These are phyloP conservation scores for Kwoniella europaea DNA, from an alignment of 768 basidiomycete species.

Conservation along the genomic window DNA sequence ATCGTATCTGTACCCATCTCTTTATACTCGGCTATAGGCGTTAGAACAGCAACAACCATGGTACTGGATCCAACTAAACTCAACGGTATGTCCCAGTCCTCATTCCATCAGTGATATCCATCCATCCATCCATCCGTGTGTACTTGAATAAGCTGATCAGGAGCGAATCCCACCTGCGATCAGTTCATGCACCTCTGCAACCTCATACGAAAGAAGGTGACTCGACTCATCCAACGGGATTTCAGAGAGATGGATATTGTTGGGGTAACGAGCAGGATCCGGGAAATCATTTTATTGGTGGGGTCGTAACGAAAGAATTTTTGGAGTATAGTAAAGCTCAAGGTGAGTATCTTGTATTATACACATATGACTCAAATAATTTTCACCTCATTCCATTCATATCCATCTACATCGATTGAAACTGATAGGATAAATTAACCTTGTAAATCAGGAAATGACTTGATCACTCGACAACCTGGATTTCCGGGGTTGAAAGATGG, in stretches of 20 bases:
- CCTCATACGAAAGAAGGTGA: constrained; percentile 42
- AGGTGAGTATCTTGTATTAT: constrained; percentile 32
- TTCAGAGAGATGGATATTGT: constrained; percentile 48
- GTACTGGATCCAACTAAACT: constrained; percentile 39
- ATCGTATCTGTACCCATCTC: constrained; percentile 1
- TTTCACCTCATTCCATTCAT: no score
- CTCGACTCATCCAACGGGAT: constrained; percentile 50
- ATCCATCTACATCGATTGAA: no score
- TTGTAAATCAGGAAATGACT: constrained; percentile 49
- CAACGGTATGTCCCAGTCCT: constrained; percentile 34
- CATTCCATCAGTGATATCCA: neutral
- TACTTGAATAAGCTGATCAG: neutral
- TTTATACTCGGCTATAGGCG: neutral
- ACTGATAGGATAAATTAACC: neutral
- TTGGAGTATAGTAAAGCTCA: constrained; percentile 50
- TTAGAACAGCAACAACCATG: constrained; percentile 44
- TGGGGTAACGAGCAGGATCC: constrained; percentile 46
- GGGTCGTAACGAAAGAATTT: constrained; percentile 52
- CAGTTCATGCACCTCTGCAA: constrained; percentile 47
- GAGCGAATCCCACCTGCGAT: no score
- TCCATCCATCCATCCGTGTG: neutral
- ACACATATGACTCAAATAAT: no score
- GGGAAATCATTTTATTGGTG: constrained; percentile 54
- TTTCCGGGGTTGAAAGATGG: constrained; percentile 55
- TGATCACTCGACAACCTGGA: constrained; percentile 45